phyloP scores from a whole-genome alignment of 495 filamentous ascomycete species.

The Lepraria neglecta region DNA sequence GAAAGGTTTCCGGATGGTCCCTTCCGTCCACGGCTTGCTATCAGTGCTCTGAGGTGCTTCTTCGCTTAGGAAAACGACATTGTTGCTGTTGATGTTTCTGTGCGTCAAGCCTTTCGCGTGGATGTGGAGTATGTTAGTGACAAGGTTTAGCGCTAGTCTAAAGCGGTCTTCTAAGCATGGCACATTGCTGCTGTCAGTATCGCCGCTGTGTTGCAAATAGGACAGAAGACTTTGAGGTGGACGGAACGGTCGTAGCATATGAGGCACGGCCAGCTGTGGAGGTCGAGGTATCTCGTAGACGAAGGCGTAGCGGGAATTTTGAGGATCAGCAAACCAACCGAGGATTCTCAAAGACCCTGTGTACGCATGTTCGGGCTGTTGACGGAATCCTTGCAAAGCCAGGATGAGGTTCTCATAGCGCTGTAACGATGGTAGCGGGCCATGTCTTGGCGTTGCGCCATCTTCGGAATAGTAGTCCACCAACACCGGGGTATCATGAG shows the following conservation, averaged over 20 bases:
- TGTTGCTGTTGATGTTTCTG: conserved; percentile 72
- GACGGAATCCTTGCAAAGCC: conserved; percentile 45
- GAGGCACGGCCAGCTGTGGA: conserved; percentile 33
- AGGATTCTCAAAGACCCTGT: conserved; percentile 64
- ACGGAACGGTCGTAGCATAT: conserved; percentile 29
- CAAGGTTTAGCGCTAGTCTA: conserved; percentile 71
- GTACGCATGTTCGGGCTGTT: conserved; percentile 45
- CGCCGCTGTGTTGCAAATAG: conserved; percentile 43
- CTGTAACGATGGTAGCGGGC: conserved; percentile 55
- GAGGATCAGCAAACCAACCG: conserved; percentile 72
- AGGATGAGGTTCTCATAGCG: conserved; percentile 58
- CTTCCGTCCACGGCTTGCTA: conserved; percentile 37
- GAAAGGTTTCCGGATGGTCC: conserved; percentile 67
- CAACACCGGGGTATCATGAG: conserved; percentile 46
- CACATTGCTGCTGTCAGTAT: conserved; percentile 37
- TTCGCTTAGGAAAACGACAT: conserved; percentile 70
- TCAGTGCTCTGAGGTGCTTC: conserved; percentile 34
- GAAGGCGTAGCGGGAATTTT: conserved; percentile 56
- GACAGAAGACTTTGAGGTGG: conserved; percentile 45
- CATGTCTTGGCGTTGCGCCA: conserved; percentile 55
- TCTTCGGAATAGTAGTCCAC: conserved; percentile 64
- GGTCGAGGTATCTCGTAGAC: conserved; percentile 74
- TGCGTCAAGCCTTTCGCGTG: conserved; percentile 71
- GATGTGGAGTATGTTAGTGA: conserved; percentile 67
- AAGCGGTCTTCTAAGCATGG: conserved; percentile 74